Base-by-base conservation (phyloP, 2,329 filamentous ascomycete genomes). In the Ceratocystis cubensis region DNA sequence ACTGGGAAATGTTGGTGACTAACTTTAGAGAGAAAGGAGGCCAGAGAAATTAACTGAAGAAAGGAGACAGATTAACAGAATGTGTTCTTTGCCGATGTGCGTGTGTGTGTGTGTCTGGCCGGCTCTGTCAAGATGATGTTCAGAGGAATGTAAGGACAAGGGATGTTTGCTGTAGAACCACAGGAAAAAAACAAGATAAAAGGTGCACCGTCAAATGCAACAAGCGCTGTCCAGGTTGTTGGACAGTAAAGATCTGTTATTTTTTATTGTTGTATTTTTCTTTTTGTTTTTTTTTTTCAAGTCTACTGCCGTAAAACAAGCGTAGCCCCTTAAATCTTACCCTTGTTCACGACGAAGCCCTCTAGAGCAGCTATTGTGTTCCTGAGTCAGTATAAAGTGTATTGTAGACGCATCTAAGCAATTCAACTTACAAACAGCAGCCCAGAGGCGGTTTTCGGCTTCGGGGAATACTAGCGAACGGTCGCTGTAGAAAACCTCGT, bases 391-490 rank as follows among this genome's bases (percentile, higher is more conserved):
- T 25, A 66, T 61, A 53, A 15, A 59, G 46, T 48, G n/a, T 4
- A 20, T 17, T 22, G 33, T n/a, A 2, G 8, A 22, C 61, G 13
- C 6, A 48, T 17, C 4, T 5, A 33, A 10, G 20, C 20, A 17
- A 10, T 0, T 44, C 20, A 56, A 82, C 84, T 76, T 77, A 86
- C 86, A 80, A 72, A 96, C 85, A 57, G 91, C 92, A 70, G 91
- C 88, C 89, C 91, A 99, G 45, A 99, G 76, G 70, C 94, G 85
- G 74, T 99, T 99, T 78, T 97, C 92, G 0, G 91, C 94, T 76
- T 99, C 94, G 1, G 84, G 85, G 78, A 96, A 99, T 3, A 97
- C 94, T 30, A 99, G 79, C 48, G 89, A 96, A 72, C 88, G 83
- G 0, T 84, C 81, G 61, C 89, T 86, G 76, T 97, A 96, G 74